Conservation (phyloP, 1,139 yeast species). For the Debaryomycetaceae sp. region DNA sequence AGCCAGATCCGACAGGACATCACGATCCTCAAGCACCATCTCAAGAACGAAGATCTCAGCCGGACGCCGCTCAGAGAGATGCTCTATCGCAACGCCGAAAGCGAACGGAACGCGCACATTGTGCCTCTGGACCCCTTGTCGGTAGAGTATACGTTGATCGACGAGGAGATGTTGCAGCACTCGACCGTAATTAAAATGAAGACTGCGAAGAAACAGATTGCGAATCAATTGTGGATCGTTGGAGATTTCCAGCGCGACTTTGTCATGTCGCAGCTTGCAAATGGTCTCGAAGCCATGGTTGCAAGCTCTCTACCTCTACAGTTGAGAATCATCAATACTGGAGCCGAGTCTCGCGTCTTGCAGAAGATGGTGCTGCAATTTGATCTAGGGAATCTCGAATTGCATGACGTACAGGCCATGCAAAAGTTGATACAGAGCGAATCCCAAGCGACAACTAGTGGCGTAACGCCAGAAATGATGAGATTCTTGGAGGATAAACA, state of each 20-base stretch:
- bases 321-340: conserved; percentile 23
- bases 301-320: conserved; percentile 16
- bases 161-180: conserved; percentile 15
- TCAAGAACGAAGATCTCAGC: conserved; percentile 11
- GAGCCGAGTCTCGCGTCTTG: conserved; percentile 6
- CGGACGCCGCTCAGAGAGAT: conserved; percentile 15
- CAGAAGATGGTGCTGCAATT: conserved; percentile 2
- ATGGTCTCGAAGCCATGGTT: conserved; percentile 19
- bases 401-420: conserved; percentile 8
- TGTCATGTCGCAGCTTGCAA: conserved; percentile 31
- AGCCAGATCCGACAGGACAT: conserved; percentile 30
- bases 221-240: conserved; percentile 39
- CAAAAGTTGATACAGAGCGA: conserved; percentile 3
- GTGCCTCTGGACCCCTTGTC: conserved; percentile 24
- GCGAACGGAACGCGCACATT: conserved; percentile 21
- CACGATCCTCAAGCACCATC: conserved; percentile 13
- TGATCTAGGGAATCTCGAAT: conserved; percentile 1
- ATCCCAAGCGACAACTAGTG: conserved; percentile 1
- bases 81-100: conserved; percentile 24
- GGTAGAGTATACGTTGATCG: conserved; percentile 22
- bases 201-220: conserved; percentile 6
- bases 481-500: conserved; percentile 13
- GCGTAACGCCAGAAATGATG: conserved; percentile 3
- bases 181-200: conserved; percentile 9
- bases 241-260: conserved; percentile 38